Evolutionary conservation across 2,329 filamentous ascomycete genomes (phyloP).

Genomic region (Fusarium robinianum): DNA sequence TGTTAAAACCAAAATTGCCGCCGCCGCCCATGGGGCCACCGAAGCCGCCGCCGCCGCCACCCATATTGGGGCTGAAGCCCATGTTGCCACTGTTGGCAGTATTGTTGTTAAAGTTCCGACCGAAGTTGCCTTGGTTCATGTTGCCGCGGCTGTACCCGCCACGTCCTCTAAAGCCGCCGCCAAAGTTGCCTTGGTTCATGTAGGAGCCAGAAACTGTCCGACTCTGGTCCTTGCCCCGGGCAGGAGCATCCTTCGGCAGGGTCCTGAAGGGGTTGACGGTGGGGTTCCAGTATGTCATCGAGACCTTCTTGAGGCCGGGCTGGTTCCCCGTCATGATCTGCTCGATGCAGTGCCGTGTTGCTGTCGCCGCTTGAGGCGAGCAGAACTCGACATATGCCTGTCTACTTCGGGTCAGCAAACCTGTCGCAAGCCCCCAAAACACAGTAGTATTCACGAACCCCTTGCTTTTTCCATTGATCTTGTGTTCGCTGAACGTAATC

Average conservation of each 20-base stretch:
- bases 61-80: slow-evolving; percentile 53
- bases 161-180: slow-evolving; percentile 58
- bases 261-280: slow-evolving; percentile 87
- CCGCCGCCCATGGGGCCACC: slow-evolving; percentile 58
- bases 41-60: slow-evolving; percentile 55
- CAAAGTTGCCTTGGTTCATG: slow-evolving; percentile 56
- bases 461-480: slow-evolving; percentile 98
- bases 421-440: neutral
- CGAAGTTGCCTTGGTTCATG: slow-evolving; percentile 53
- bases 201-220: slow-evolving; percentile 57
- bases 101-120: slow-evolving; percentile 51
- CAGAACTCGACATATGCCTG: slow-evolving; percentile 85
- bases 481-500: slow-evolving; percentile 96
- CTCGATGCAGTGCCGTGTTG: slow-evolving; percentile 82
- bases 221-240: slow-evolving; percentile 62
- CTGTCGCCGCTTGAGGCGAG: slow-evolving; percentile 82
- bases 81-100: slow-evolving; percentile 49
- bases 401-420: slow-evolving; percentile 42
- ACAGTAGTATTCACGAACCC: slow-evolving; percentile 62
- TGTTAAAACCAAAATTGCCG: slow-evolving; percentile 54
- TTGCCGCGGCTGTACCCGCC: slow-evolving; percentile 51
- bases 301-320: slow-evolving; percentile 69
- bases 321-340: slow-evolving; percentile 56
- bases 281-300: slow-evolving; percentile 75
- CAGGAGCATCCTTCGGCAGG: slow-evolving; percentile 82